phyloP scores from a whole-genome alignment of 345 rosid species.

The Eucalyptus brandiana region DNA sequence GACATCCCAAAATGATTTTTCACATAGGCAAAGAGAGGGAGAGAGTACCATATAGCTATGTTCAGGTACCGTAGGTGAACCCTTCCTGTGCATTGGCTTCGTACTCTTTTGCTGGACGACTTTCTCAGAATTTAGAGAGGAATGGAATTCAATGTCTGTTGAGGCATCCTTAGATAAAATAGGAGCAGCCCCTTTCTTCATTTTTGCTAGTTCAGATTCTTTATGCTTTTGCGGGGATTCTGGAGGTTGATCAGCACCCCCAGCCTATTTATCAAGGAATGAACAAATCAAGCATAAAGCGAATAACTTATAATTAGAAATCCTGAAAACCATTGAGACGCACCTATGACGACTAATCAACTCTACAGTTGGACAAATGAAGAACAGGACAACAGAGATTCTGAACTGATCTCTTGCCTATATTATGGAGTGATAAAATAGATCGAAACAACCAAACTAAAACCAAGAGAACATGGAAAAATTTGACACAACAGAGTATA shows the following conservation, averaged over 20 bases:
- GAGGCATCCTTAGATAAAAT: slow-evolving; percentile 6
- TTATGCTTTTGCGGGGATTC: slow-evolving; percentile 7
- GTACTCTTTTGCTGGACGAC: slow-evolving; percentile 1
- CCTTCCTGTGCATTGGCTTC: background rate
- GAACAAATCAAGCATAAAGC: background rate
- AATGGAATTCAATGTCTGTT: background rate
- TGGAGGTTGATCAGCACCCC: slow-evolving; percentile 10
- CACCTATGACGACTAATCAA: background rate
- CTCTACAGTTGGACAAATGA: background rate
- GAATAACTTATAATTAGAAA: background rate
- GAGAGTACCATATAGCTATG: slow-evolving; percentile 20
- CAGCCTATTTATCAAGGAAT: slow-evolving; percentile 18
- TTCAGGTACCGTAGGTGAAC: slow-evolving; percentile 8
- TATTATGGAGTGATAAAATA: background rate
- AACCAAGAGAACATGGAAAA: background rate
- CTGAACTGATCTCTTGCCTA: background rate
- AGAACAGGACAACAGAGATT: background rate
- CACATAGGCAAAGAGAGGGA: background rate
- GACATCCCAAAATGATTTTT: background rate
- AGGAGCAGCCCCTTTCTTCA: slow-evolving; percentile 3
- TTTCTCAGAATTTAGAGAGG: slow-evolving; percentile 3
- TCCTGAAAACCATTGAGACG: background rate
- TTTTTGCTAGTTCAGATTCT: slow-evolving; percentile 22
- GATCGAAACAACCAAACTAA: background rate
- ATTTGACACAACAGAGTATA: background rate